Conservation (phyloP, 805 yeast species). For the Lipomyces anomalus region DNA sequence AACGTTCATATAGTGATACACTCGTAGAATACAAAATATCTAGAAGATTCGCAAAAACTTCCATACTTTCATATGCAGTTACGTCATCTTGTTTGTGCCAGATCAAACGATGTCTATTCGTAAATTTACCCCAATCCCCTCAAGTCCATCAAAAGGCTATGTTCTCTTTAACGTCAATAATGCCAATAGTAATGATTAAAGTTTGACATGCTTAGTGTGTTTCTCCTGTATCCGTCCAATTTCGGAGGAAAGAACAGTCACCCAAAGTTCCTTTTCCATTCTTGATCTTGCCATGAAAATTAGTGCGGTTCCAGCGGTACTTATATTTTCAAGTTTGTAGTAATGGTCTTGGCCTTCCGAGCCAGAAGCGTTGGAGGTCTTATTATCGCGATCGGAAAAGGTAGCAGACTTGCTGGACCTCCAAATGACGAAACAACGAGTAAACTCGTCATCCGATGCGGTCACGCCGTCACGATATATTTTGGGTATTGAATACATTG, state of each 20-base stretch:
- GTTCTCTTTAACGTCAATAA: too few species aligned
- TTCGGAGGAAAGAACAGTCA: constrained; percentile 36
- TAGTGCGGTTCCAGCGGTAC: constrained; percentile 60
- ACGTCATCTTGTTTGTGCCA: too few species aligned
- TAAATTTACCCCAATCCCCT: too few species aligned
- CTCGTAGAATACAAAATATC: too few species aligned
- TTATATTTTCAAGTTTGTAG: constrained; percentile 44
- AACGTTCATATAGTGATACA: too few species aligned
- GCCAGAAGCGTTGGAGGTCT: neutral
- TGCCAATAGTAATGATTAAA: too few species aligned
- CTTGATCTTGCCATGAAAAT: constrained; percentile 77
- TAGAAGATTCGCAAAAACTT: too few species aligned
- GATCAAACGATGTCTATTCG: too few species aligned
- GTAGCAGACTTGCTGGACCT: constrained; percentile 23
- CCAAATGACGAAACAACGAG: constrained; percentile 81
- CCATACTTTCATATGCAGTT: too few species aligned
- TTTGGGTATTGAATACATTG: constrained; percentile 52
- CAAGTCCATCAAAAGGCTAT: too few species aligned
- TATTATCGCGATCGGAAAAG: neutral
- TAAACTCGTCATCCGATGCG: constrained; percentile 69
- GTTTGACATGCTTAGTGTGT: neutral
- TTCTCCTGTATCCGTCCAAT: constrained; percentile 26
- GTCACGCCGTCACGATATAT: constrained; percentile 78
- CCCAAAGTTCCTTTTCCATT: constrained; percentile 83
- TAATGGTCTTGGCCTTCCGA: neutral